A percentile compares a stretch with the other conserved stretches of the same genome.
Evolutionary conservation across 345 rosid genomes (phyloP).

Genomic region (Populus ilicifolia): DNA sequence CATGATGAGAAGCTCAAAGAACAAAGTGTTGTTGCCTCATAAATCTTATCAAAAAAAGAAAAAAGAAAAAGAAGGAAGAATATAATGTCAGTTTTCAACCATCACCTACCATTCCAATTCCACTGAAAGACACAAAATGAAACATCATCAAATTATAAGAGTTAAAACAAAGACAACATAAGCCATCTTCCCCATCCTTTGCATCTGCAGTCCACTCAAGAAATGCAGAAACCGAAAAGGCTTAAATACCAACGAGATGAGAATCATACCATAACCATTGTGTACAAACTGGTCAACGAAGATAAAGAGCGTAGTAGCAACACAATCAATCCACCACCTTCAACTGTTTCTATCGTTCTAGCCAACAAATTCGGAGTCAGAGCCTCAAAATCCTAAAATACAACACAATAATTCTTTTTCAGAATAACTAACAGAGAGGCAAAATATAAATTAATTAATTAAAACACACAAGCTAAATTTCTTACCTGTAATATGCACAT

Average conservation of each 20-base stretch:
- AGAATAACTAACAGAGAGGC: background rate
- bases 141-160: background rate
- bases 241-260: background rate
- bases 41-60: background rate
- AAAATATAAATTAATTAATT: background rate
- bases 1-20: background rate
- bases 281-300: conserved; percentile 79
- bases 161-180: background rate
- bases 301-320: conserved; percentile 75
- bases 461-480: background rate
- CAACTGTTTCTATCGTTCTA: conserved; percentile 94
- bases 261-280: conserved; percentile 89
- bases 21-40: background rate
- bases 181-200: background rate
- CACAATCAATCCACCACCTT: conserved; percentile 89
- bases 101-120: background rate
- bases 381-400: conserved; percentile 87
- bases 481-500: conserved; percentile 94
- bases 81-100: background rate
- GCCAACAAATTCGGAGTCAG: conserved; percentile 92
- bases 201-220: background rate
- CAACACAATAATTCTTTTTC: conserved; percentile 4
- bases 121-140: too few relatives aligned
- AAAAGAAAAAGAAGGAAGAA: background rate
- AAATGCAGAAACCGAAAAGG: background rate